phyloP scores from a whole-genome alignment of 768 basidiomycete genomes.

The Gymnopilus junonius region DNA sequence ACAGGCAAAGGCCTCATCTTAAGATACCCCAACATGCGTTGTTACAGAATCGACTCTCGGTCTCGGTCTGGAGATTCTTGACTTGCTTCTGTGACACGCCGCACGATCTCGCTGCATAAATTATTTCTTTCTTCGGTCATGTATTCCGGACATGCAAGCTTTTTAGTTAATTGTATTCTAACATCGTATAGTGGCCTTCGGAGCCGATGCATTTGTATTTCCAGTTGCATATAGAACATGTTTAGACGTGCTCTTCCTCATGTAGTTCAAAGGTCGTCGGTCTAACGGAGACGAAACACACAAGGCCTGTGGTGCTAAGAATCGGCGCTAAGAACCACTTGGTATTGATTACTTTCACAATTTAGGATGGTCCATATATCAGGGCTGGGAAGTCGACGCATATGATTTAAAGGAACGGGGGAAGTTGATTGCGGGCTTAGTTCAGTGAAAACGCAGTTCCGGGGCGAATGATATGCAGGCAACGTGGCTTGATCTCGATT shows the following conservation, averaged over 20 bases:
- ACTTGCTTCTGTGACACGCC: slow-evolving; percentile 13
- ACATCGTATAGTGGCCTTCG: slow-evolving; percentile 7
- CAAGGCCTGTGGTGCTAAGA: not conserved
- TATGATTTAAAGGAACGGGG: not conserved
- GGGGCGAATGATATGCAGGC: not conserved
- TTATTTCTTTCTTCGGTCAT: slow-evolving; percentile 20
- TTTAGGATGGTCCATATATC: slow-evolving; percentile 12
- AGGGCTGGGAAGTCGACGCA: slow-evolving; percentile 6
- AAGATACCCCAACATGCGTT: slow-evolving; percentile 68
- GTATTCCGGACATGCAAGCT: slow-evolving; percentile 8
- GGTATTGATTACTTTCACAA: slow-evolving; percentile 8
- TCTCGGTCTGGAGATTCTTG: slow-evolving; percentile 48
- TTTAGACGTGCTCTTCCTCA: not conserved
- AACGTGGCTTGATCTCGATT: not conserved
- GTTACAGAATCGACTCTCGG: slow-evolving; percentile 45
- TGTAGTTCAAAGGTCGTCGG: not conserved
- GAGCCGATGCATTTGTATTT: slow-evolving; percentile 6
- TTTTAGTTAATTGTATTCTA: slow-evolving; percentile 13
- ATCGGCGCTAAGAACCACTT: slow-evolving; percentile 12
- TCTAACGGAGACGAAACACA: not conserved
- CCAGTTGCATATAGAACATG: slow-evolving; percentile 4
- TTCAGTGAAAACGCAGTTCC: not conserved
- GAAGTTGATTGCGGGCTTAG: not conserved
- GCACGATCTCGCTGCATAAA: slow-evolving; percentile 18
- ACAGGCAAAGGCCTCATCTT: slow-evolving; percentile 62